Evolutionary conservation across 176 grass and related monocot genomes (phyloP).

Genomic region (Avena atlantica): DNA sequence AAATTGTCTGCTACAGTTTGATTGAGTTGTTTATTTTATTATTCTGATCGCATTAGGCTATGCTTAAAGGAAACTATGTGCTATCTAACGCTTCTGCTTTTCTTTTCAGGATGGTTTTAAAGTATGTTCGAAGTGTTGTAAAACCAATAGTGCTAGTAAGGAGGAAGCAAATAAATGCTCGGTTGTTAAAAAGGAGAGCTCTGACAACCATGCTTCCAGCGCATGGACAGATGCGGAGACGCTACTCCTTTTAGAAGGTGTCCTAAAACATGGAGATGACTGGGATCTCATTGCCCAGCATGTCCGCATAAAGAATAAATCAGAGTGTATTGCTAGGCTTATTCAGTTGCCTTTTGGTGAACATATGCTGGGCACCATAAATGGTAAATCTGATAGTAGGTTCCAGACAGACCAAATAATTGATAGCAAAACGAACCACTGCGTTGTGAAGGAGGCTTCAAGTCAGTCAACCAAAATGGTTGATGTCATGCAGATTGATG

Average conservation of each 20-base stretch:
- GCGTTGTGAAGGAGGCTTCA: slow-evolving; percentile 48
- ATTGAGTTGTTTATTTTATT: slow-evolving; percentile 10
- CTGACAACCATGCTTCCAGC: slow-evolving; percentile 38
- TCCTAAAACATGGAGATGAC: slow-evolving; percentile 97
- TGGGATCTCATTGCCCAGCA: slow-evolving; percentile 98
- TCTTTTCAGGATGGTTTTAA: slow-evolving; percentile 73
- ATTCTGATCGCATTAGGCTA: slow-evolving; percentile 4
- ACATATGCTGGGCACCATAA: slow-evolving; percentile 73
- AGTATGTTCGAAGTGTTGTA: slow-evolving; percentile 73
- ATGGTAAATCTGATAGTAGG: slow-evolving; percentile 64
- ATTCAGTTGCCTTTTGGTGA: slow-evolving; percentile 96
- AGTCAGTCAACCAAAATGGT: slow-evolving; percentile 50
- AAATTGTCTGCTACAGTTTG: background rate
- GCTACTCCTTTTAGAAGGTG: slow-evolving; percentile 93
- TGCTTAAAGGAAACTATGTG: slow-evolving; percentile 4
- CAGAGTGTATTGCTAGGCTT: slow-evolving; percentile 93
- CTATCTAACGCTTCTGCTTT: slow-evolving; percentile 7
- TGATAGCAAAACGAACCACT: slow-evolving; percentile 51
- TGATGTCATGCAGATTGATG: slow-evolving; percentile 61
- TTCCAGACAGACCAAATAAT: slow-evolving; percentile 47
- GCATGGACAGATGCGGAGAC: slow-evolving; percentile 92
- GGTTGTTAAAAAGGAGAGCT: slow-evolving; percentile 36
- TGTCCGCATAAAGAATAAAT: slow-evolving; percentile 91
- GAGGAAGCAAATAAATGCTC: slow-evolving; percentile 48
- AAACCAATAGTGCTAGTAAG: slow-evolving; percentile 54